Conservation (phyloP, 2,329 filamentous ascomycete species). For the Microdochium nivale region DNA sequence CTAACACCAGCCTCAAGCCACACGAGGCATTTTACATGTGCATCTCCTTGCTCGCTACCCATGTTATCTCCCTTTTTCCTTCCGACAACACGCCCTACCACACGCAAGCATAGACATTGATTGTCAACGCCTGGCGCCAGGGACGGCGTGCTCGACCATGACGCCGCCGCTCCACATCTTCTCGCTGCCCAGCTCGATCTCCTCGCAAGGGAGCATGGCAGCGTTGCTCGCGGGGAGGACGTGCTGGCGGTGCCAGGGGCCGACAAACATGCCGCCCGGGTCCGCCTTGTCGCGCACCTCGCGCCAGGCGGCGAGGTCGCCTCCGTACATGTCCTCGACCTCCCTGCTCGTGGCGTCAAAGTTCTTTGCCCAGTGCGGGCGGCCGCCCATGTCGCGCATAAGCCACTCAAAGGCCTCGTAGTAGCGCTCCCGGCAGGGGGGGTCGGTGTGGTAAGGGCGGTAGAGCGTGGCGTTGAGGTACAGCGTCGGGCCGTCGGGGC, state of each 20-base stretch:
- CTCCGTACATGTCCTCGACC: slow-evolving; percentile 60
- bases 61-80: too few species aligned
- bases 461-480: slow-evolving; percentile 91
- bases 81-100: too few species aligned
- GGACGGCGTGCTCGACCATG: background rate
- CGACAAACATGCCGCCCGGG: slow-evolving; percentile 78
- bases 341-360: slow-evolving; percentile 56
- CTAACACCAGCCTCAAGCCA: too few species aligned
- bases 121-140: background rate
- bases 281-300: slow-evolving; percentile 62
- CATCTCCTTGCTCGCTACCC: too few species aligned
- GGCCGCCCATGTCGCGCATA: slow-evolving; percentile 75
- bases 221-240: slow-evolving; percentile 34
- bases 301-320: slow-evolving; percentile 58
- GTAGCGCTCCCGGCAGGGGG: slow-evolving; percentile 67
- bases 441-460: slow-evolving; percentile 69
- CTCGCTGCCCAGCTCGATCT: slow-evolving; percentile 12
- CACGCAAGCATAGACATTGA: background rate
- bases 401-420: slow-evolving; percentile 87
- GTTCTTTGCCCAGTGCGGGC: slow-evolving; percentile 91
- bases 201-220: slow-evolving; percentile 16
- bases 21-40: too few species aligned
- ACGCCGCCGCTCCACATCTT: slow-evolving; percentile 4
- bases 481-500: slow-evolving; percentile 59
- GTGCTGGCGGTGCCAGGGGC: slow-evolving; percentile 76